Evolutionary conservation across 441 rosid species (phyloP).

Genomic region (Adansonia madagascariensis): DNA sequence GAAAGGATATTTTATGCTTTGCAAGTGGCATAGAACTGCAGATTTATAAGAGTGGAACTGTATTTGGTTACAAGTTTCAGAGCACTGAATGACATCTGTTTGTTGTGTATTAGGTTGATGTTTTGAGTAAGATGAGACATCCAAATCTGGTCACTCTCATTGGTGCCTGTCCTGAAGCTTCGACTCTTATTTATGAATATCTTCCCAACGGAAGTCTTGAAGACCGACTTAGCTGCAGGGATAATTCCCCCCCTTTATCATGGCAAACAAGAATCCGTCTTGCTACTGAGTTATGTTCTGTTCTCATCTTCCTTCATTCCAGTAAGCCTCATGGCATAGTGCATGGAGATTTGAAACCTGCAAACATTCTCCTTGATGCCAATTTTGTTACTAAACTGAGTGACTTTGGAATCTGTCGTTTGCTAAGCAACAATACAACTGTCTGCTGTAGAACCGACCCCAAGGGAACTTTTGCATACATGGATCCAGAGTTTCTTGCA

Average conservation of each 20-base stretch:
- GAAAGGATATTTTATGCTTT: slow-evolving; percentile 13
- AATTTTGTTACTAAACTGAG: slow-evolving; percentile 79
- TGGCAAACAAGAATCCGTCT: slow-evolving; percentile 84
- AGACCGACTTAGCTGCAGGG: slow-evolving; percentile 82
- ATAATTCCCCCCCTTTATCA: slow-evolving; percentile 78
- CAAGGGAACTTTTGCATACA: slow-evolving; percentile 71
- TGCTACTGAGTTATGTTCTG: slow-evolving; percentile 83
- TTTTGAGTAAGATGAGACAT: slow-evolving; percentile 88
- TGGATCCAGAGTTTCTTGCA: slow-evolving; percentile 84
- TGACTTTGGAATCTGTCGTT: slow-evolving; percentile 80
- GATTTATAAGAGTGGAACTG: slow-evolving; percentile 20
- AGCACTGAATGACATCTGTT: slow-evolving; percentile 28
- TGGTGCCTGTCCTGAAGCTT: slow-evolving; percentile 92
- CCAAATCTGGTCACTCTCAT: slow-evolving; percentile 85
- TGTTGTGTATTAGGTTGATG: slow-evolving; percentile 63
- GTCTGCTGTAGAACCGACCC: slow-evolving; percentile 56
- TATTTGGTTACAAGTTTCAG: slow-evolving; percentile 14
- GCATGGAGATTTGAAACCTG: slow-evolving; percentile 91
- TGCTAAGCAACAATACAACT: slow-evolving; percentile 42
- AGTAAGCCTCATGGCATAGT: slow-evolving; percentile 71
- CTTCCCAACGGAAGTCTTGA: slow-evolving; percentile 92
- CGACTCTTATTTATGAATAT: slow-evolving; percentile 85
- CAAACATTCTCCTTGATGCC: slow-evolving; percentile 80
- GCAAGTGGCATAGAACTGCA: neutral
- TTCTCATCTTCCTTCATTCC: slow-evolving; percentile 88